A percentile compares a stretch with the other conserved stretches of the same genome.
Conservation (phyloP, 805 yeast genomes). For the Sugiyamaella valdiviana region DNA sequence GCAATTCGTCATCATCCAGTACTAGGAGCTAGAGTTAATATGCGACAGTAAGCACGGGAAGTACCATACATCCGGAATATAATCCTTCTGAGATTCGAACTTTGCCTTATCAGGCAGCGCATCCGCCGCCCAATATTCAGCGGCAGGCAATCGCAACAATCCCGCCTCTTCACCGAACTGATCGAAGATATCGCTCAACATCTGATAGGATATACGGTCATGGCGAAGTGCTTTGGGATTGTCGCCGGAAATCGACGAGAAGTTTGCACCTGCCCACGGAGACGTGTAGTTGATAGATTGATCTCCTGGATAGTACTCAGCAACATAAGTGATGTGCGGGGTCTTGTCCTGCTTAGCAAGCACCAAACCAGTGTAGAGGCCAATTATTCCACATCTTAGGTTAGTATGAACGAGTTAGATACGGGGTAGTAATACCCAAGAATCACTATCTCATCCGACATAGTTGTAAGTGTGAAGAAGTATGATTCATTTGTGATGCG, state of each 20-base stretch:
- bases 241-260: slow-evolving; percentile 54
- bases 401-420: neutral
- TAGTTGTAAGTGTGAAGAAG: neutral
- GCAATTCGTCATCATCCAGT: slow-evolving; percentile 38
- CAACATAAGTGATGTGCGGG: slow-evolving; percentile 48
- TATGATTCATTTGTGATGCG: neutral
- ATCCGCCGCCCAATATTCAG: slow-evolving; percentile 44
- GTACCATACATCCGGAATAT: slow-evolving; percentile 43
- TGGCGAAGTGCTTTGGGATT: slow-evolving; percentile 45
- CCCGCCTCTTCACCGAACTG: slow-evolving; percentile 52
- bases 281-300: slow-evolving; percentile 67
- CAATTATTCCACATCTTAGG: slow-evolving; percentile 57
- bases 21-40: slow-evolving; percentile 10
- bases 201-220: slow-evolving; percentile 53
- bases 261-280: slow-evolving; percentile 74
- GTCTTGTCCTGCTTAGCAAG: slow-evolving; percentile 39
- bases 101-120: slow-evolving; percentile 41
- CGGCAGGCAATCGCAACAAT: slow-evolving; percentile 47
- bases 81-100: slow-evolving; percentile 42
- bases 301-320: slow-evolving; percentile 72
- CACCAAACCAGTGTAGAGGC: slow-evolving; percentile 54
- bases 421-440: slow-evolving; percentile 13
- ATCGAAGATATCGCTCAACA: slow-evolving; percentile 39
- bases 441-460: slow-evolving; percentile 20
- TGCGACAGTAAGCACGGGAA: neutral